Percentiles rank a stretch among this genome's conserved stretches.
phyloP scores from a whole-genome alignment of 2,329 filamentous ascomycete genomes.

The Cytospora chrysosperma region DNA sequence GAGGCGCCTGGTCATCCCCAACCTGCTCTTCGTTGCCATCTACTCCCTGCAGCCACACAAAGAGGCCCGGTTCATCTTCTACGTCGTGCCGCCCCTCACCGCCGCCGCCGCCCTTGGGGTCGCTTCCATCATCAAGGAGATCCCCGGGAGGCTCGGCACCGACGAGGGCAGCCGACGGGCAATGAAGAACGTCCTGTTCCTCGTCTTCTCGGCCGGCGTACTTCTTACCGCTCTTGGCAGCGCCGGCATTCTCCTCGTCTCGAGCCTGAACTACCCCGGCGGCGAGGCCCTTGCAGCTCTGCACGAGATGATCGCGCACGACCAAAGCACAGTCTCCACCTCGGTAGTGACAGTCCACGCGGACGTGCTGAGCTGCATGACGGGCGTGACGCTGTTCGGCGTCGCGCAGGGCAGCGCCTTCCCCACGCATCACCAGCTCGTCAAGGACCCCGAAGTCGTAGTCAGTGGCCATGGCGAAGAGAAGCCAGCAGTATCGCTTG shows the following conservation, averaged over 20 bases:
- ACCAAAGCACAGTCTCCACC: slow-evolving; percentile 31
- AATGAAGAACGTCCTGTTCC: slow-evolving; percentile 41
- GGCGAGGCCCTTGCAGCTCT: slow-evolving; percentile 70
- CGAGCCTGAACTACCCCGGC: slow-evolving; percentile 90
- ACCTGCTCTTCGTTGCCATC: slow-evolving; percentile 68
- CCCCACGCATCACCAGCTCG: slow-evolving; percentile 30
- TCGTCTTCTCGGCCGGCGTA: slow-evolving; percentile 54
- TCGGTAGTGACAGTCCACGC: slow-evolving; percentile 53
- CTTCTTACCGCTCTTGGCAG: slow-evolving; percentile 62
- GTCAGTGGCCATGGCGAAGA: slow-evolving; percentile 5
- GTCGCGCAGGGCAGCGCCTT: slow-evolving; percentile 41
- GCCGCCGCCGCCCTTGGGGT: slow-evolving; percentile 73
- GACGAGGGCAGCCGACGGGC: slow-evolving; percentile 45
- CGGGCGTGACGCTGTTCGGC: slow-evolving; percentile 66
- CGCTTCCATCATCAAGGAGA: slow-evolving; percentile 59
- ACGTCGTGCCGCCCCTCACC: slow-evolving; percentile 78
- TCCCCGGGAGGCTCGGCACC: slow-evolving; percentile 8
- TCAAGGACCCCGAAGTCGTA: slow-evolving; percentile 28
- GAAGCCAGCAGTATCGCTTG: slow-evolving; percentile 26
- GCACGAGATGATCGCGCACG: slow-evolving; percentile 38
- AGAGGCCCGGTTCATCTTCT: slow-evolving; percentile 93
- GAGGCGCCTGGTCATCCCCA: slow-evolving; percentile 59
- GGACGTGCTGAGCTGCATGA: slow-evolving; percentile 69
- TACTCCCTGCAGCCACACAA: slow-evolving; percentile 95
- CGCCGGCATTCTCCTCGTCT: slow-evolving; percentile 69